Evolutionary conservation across 371 early-diverging fungal genomes (phyloP), one percentile per base, ranked within the genome.

Genomic region (Haplosporangium sp.): DNA sequence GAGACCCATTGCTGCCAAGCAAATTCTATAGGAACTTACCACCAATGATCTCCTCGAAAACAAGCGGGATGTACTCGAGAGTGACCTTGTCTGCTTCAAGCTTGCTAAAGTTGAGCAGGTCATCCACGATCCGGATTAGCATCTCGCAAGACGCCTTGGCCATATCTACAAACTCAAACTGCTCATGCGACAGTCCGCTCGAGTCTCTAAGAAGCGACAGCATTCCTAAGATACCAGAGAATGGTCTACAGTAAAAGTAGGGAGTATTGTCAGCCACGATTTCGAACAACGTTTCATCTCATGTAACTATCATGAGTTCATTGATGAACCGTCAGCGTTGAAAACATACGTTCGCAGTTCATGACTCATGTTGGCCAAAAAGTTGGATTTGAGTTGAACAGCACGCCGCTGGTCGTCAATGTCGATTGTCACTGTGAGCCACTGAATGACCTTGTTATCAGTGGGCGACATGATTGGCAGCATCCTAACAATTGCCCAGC

Each of bases 61-160:
- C 70, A 12, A 89, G 58, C 6, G 85, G 83, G 8, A 84, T 74
- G 0, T 83, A 47, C 55, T 90, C 89, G 48, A 90, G 51, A 0
- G 83, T 76, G 8, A 90, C 86, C 53, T 90, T 90, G 37, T 89
- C 88, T 0, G 90, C 87, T 69, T 90, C 87, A 38, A 90, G 67
- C 43, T 89, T 90, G 62, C 88, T 87, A 51, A 90, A 89, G 71
- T 90, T 88, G 16, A 90, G 68, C 18, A 90, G 63, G 63, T 89
- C 90, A 59, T 89, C 88, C 64, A 89, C 89, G 40, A 89, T 86
- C 38, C 85, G 83, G 37, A 89, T 73, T 12, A 89, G 51, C 64
- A 87, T 86, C 68, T 87, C 86, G 48, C 87, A 89, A 0, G 86
- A 86, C 5, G 84, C 86, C 59, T 87, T 87, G 8, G 89, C 87